phyloP scores from a whole-genome alignment of 2,329 filamentous ascomycete genomes.

The Colletotrichum simmondsii region DNA sequence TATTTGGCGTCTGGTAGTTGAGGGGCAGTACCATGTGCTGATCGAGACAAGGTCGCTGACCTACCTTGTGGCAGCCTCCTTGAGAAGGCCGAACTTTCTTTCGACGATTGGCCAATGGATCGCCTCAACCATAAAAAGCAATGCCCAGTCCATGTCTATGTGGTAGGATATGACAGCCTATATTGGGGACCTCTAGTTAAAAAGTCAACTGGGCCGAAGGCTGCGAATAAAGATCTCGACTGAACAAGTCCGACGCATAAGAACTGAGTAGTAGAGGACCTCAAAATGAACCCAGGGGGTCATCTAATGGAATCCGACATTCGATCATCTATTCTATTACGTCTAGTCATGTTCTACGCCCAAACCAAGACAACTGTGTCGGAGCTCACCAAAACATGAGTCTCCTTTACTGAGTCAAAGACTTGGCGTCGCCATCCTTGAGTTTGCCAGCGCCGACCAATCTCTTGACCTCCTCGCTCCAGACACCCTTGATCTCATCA shows the following conservation, averaged over 20 bases:
- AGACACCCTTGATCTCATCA: conserved; percentile 86
- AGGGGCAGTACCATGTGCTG: not conserved
- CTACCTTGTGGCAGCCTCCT: not conserved
- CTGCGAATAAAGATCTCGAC: not conserved
- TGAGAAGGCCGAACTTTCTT: not conserved
- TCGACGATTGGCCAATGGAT: not conserved
- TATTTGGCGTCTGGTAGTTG: too few species aligned
- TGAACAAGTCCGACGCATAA: not conserved
- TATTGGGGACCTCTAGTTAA: not conserved
- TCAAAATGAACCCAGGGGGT: not conserved
- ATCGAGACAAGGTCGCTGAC: not conserved
- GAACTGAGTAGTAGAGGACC: not conserved
- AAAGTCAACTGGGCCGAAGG: too few species aligned
- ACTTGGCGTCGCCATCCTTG: conserved; percentile 84
- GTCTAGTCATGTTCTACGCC: not conserved
- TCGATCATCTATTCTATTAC: not conserved
- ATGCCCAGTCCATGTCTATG: not conserved
- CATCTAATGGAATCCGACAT: not conserved
- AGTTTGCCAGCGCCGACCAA: conserved; percentile 86
- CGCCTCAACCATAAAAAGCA: not conserved
- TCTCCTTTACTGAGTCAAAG: conserved; percentile 52
- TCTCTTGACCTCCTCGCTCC: conserved; percentile 80
- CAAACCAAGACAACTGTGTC: not conserved
- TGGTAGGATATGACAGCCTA: not conserved
- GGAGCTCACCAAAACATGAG: not conserved